These are phyloP conservation scores for Eustoma russellianum DNA, from an alignment of 257 asterid genomes.

Conservation along the genomic window DNA sequence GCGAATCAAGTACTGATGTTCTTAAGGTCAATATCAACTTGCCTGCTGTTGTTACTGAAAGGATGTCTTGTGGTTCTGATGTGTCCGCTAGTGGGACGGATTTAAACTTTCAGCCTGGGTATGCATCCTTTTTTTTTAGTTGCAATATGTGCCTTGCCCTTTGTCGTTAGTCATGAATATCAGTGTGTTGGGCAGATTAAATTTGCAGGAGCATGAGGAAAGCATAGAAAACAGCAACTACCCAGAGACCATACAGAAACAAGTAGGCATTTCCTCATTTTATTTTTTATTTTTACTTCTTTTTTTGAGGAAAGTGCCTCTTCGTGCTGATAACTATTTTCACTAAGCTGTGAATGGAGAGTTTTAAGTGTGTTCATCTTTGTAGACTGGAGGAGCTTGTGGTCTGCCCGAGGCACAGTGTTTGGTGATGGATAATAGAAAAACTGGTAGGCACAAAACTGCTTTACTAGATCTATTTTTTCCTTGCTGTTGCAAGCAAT, in stretches of 20 bases:
- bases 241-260: constrained; percentile 6
- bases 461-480: not conserved
- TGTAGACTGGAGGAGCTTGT: constrained; percentile 16
- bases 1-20: not conserved
- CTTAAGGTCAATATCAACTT: constrained; percentile 12
- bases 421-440: constrained; percentile 19
- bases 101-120: constrained; percentile 12
- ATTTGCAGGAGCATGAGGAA: constrained; percentile 4
- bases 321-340: not conserved
- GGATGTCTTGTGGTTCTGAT: constrained; percentile 3
- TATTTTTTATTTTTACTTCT: too few relatives aligned
- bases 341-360: not conserved
- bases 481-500: not conserved
- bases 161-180: not conserved
- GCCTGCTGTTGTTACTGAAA: constrained; percentile 7
- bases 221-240: constrained; percentile 8
- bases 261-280: constrained; percentile 10
- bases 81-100: constrained; percentile 11
- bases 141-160: not conserved
- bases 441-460: constrained; percentile 21
- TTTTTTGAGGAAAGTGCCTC: not conserved
- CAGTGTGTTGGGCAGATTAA: constrained; percentile 8
- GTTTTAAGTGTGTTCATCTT: constrained; percentile 3
- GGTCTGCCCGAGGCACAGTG: constrained; percentile 15
- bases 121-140: not conserved